Conservation (phyloP, 106 monocot species). For the Hemerocallis citrina region DNA sequence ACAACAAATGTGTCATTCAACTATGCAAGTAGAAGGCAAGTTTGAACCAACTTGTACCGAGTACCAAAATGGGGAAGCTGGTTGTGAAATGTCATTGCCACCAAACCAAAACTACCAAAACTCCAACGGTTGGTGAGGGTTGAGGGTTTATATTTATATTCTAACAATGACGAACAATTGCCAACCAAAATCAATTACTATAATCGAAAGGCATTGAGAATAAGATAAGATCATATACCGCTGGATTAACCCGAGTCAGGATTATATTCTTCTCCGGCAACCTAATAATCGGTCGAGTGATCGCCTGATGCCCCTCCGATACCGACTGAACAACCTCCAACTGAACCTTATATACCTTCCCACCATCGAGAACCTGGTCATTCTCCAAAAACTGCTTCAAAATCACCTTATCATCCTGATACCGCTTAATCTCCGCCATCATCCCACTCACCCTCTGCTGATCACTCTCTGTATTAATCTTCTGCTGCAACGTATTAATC, state of each 20-base stretch:
- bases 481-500: conserved; percentile 77
- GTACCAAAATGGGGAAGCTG: no score
- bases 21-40: no score
- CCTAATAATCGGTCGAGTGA: conserved; percentile 87
- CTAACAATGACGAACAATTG: no score
- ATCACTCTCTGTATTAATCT: conserved; percentile 69
- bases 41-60: no score
- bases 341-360: conserved; percentile 67
- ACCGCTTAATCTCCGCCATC: conserved; percentile 87
- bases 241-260: conserved; percentile 87
- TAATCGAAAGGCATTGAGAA: no score
- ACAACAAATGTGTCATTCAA: no score
- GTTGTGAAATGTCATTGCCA: no score
- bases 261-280: conserved; percentile 76
- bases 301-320: conserved; percentile 60
- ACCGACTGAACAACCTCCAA: conserved; percentile 74
- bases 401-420: conserved; percentile 85
- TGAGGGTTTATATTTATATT: no score
- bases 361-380: conserved; percentile 90
- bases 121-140: no score
- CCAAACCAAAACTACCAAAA: no score
- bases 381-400: conserved; percentile 86
- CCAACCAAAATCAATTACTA: no score
- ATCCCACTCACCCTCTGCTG: conserved; percentile 55
- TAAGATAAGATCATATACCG: conserved; percentile 34